These are phyloP conservation scores for Kluyveromyces nonfermentans DNA, from an alignment of 805 yeast genomes.

Conservation along the genomic window DNA sequence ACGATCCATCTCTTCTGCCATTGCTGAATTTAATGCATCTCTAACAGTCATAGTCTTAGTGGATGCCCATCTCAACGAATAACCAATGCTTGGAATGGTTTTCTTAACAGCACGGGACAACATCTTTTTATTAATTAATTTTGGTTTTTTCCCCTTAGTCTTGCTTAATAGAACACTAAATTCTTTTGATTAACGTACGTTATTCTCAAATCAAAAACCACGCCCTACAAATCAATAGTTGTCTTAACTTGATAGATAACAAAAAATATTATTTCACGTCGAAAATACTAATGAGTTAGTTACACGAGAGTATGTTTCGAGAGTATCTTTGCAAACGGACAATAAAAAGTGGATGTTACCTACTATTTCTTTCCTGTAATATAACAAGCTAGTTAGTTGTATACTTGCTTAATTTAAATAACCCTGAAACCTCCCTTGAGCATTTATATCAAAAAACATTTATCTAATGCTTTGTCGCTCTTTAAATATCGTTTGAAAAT, in stretches of 20 bases:
- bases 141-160: too few species aligned
- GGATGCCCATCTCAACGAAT: conserved; percentile 23
- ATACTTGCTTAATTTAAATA: too few species aligned
- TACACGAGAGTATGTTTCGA: too few species aligned
- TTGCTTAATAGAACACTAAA: not conserved
- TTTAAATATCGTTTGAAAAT: not conserved
- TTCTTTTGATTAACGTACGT: not conserved
- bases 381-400: too few species aligned
- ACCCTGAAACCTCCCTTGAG: too few species aligned
- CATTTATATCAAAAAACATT: too few species aligned
- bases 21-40: conserved; percentile 90
- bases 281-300: not conserved
- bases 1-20: conserved; percentile 95
- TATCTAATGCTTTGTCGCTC: not conserved
- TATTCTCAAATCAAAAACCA: not conserved
- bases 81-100: not conserved
- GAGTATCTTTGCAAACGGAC: not conserved
- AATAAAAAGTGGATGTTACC: too few species aligned
- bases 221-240: too few species aligned
- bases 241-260: too few species aligned
- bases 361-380: not conserved
- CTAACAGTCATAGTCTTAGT: conserved; percentile 78
- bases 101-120: not conserved
- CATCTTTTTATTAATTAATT: too few species aligned
- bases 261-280: not conserved